phyloP scores from a whole-genome alignment of 805 yeast genomes.

The Candida railenensis region DNA sequence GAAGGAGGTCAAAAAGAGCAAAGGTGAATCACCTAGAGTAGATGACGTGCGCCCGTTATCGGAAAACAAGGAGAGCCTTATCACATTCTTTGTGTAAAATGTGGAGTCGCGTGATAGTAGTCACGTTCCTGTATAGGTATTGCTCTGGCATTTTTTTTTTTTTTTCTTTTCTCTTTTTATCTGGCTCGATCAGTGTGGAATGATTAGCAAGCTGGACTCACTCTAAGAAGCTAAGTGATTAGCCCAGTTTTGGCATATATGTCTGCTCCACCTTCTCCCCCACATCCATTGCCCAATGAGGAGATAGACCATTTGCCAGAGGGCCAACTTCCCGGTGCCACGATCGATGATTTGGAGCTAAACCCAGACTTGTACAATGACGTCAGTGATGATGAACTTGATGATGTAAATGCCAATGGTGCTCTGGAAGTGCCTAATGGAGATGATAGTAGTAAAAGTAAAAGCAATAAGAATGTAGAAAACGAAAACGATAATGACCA shows the following conservation, averaged over 20 bases:
- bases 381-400: conserved; percentile 11
- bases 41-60: neutral
- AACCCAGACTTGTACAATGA: conserved; percentile 39
- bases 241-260: too few species aligned
- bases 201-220: too few species aligned
- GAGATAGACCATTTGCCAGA: conserved; percentile 28
- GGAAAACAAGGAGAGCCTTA: neutral
- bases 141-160: neutral
- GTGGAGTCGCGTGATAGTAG: neutral
- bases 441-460: neutral
- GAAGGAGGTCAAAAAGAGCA: neutral
- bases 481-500: neutral
- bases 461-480: neutral
- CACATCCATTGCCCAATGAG: conserved; percentile 33
- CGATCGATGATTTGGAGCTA: conserved; percentile 30
- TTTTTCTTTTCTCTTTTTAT: too few species aligned
- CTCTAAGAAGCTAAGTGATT: too few species aligned
- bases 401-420: neutral
- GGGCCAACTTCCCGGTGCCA: conserved; percentile 18
- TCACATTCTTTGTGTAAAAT: neutral
- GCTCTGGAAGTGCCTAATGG: conserved; percentile 1
- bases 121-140: neutral
- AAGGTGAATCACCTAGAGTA: neutral
- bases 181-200: too few species aligned
- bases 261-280: conserved; percentile 31